These are phyloP conservation scores for Otatea glauca DNA, from an alignment of 176 grass and related monocot genomes.

Conservation along the genomic window DNA sequence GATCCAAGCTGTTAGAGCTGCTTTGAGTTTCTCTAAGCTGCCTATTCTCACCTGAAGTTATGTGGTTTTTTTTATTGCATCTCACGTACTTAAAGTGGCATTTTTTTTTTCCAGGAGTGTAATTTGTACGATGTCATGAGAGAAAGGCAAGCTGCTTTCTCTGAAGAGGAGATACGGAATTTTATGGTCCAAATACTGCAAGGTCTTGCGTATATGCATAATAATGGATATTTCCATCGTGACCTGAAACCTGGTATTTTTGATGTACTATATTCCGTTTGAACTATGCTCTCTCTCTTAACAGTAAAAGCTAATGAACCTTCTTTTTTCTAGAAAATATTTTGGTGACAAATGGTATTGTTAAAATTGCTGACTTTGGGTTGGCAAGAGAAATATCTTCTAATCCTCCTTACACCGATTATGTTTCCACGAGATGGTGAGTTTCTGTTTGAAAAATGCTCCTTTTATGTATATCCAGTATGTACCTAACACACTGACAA, in stretches of 20 bases:
- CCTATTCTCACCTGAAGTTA: not conserved
- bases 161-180: slow-evolving; percentile 70
- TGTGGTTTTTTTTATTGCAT: not conserved
- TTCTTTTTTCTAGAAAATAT: slow-evolving; percentile 64
- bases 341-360: slow-evolving; percentile 63
- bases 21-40: slow-evolving; percentile 13
- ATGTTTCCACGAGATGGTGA: slow-evolving; percentile 99
- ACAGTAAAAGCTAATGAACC: slow-evolving; percentile 12
- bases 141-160: slow-evolving; percentile 56
- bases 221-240: slow-evolving; percentile 93
- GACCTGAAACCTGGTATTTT: slow-evolving; percentile 88
- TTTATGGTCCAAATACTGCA: slow-evolving; percentile 78
- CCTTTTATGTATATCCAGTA: slow-evolving; percentile 13
- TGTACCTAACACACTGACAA: not conserved
- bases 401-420: slow-evolving; percentile 88
- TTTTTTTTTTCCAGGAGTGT: slow-evolving; percentile 52
- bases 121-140: slow-evolving; percentile 91
- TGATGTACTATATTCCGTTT: slow-evolving; percentile 25
- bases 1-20: not conserved
- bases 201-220: slow-evolving; percentile 92
- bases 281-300: slow-evolving; percentile 27
- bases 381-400: slow-evolving; percentile 91
- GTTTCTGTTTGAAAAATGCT: not conserved
- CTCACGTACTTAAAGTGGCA: too few species aligned
- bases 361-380: slow-evolving; percentile 98